phyloP scores from a whole-genome alignment of 179 eudicot genomes.

The Patellifolia procumbens region DNA sequence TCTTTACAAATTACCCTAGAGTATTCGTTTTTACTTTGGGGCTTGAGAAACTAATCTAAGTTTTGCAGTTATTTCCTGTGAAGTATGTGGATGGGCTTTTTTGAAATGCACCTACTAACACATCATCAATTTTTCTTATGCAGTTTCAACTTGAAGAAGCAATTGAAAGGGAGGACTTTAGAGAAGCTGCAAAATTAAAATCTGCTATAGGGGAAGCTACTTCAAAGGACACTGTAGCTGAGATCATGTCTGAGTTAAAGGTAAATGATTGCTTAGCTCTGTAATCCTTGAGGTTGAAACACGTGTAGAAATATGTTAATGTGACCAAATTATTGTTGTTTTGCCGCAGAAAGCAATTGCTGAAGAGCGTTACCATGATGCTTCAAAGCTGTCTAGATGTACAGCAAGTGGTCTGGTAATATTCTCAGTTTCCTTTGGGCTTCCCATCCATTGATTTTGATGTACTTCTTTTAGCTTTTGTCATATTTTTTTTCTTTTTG shows the following conservation, averaged over 20 bases:
- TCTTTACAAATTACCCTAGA: not conserved
- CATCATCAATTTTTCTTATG: conserved; percentile 1
- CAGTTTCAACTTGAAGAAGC: conserved; percentile 97
- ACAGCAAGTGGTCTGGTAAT: conserved; percentile 96
- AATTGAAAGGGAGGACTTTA: conserved; percentile 85
- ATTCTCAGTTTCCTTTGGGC: not conserved
- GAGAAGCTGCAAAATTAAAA: conserved; percentile 88
- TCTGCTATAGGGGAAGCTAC: conserved; percentile 70
- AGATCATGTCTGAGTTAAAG: conserved; percentile 78
- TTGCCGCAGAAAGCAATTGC: conserved; percentile 72
- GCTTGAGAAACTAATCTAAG: not conserved
- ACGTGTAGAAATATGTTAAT: conserved; percentile 1
- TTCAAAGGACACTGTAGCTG: conserved; percentile 79
- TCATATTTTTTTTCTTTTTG: not conserved
- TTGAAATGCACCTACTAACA: not conserved
- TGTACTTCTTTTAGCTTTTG: not conserved
- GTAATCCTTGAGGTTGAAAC: not conserved
- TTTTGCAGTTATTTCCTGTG: not conserved
- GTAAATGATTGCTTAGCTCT: conserved; percentile 35
- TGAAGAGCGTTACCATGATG: conserved; percentile 91
- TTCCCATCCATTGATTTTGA: not conserved
- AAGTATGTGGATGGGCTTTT: not conserved
- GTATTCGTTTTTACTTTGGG: not conserved
- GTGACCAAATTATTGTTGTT: conserved; percentile 19
- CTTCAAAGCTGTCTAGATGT: conserved; percentile 73